A percentile compares a stretch with the other conserved stretches of the same genome.
Evolutionary conservation across 305 asterid species (phyloP).

Genomic region (Plantago coronopus): DNA sequence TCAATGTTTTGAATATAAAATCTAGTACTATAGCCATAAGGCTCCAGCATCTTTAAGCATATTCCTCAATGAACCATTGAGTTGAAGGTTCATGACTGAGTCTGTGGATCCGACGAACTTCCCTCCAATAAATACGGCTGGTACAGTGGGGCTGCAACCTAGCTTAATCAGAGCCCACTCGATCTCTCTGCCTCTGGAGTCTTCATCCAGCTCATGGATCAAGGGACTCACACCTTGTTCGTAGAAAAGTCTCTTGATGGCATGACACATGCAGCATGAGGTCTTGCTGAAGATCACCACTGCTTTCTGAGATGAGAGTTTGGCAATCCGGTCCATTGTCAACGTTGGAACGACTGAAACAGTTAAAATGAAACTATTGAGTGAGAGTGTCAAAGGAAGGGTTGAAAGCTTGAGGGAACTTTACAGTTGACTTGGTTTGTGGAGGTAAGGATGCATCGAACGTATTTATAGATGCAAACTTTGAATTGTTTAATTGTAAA

Average conservation of each 20-base stretch:
- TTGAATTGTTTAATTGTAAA: slow-evolving; percentile 1
- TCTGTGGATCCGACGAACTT: slow-evolving; percentile 26
- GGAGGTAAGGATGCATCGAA: neutral
- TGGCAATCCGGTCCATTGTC: slow-evolving; percentile 10
- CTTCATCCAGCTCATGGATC: slow-evolving; percentile 20
- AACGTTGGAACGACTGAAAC: neutral
- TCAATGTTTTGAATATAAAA: too few species aligned
- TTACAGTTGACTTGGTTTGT: neutral
- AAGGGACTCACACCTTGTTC: slow-evolving; percentile 18
- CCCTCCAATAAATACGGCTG: slow-evolving; percentile 34
- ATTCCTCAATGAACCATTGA: slow-evolving; percentile 29
- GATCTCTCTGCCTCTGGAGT: slow-evolving; percentile 11
- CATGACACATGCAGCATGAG: slow-evolving; percentile 23
- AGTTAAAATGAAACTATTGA: neutral
- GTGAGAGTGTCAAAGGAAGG: neutral
- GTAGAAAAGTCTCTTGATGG: slow-evolving; percentile 16
- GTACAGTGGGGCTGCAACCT: slow-evolving; percentile 34
- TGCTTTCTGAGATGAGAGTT: slow-evolving; percentile 9
- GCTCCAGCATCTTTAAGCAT: slow-evolving; percentile 41
- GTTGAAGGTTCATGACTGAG: slow-evolving; percentile 28
- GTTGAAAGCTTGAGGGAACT: neutral
- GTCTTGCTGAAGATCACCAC: slow-evolving; percentile 20
- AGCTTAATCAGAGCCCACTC: slow-evolving; percentile 26
- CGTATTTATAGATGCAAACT: slow-evolving; percentile 5
- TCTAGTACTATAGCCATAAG: slow-evolving; percentile 25